Evolutionary conservation across 23 red algal genomes (phyloP).

Genomic region (Gracilaria domingensis): DNA sequence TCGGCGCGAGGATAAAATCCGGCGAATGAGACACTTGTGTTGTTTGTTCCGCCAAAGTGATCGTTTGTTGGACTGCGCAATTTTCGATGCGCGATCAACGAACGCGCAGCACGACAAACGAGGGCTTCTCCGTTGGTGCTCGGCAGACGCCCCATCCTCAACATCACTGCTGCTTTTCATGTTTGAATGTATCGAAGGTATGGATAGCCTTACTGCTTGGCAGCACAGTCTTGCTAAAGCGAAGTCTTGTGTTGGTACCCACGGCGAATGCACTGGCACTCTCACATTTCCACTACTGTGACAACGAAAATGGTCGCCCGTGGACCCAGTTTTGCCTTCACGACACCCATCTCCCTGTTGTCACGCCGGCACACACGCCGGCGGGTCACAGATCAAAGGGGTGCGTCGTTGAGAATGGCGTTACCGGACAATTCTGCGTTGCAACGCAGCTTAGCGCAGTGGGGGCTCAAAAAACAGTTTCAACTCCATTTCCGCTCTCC

Average conservation of each 20-base stretch:
- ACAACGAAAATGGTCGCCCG: neutral
- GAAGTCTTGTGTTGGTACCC: too few species aligned
- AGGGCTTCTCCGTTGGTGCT: too few species aligned
- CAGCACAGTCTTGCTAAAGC: too few species aligned
- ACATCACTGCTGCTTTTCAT: too few species aligned
- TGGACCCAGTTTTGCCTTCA: neutral
- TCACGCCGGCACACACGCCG: neutral
- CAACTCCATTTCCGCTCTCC: neutral
- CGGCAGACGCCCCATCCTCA: too few species aligned
- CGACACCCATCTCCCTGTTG: neutral
- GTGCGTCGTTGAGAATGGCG: neutral
- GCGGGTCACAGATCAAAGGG: neutral
- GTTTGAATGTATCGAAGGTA: too few species aligned
- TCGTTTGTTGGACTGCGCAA: neutral
- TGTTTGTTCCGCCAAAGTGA: neutral
- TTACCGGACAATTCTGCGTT: neutral
- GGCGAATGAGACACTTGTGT: neutral
- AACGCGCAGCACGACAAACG: too few species aligned
- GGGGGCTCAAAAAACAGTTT: conserved; percentile 2
- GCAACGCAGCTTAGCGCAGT: neutral
- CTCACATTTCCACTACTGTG: too few species aligned
- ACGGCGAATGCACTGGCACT: too few species aligned
- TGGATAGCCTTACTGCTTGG: too few species aligned
- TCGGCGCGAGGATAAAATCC: neutral
- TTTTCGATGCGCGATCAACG: too few species aligned